phyloP scores from a whole-genome alignment of 176 grass and related monocot genomes.

The Luzula sylvatica region DNA sequence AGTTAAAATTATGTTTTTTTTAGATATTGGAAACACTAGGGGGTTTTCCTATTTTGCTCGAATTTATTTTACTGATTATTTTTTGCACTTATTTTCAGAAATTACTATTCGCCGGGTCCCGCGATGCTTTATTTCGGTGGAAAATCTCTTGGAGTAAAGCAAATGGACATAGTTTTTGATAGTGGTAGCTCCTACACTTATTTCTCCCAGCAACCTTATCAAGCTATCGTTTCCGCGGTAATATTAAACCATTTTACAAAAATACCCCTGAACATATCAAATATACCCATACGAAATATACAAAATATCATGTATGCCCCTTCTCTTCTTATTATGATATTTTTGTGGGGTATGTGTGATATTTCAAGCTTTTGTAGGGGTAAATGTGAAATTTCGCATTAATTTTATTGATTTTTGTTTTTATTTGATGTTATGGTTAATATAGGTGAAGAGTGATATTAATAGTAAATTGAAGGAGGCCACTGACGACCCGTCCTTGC shows the following conservation, averaged over 20 bases:
- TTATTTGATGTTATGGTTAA: background rate
- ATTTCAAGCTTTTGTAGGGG: too few relatives aligned
- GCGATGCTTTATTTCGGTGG: slow-evolving; percentile 47
- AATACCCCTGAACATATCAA: background rate
- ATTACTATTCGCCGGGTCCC: slow-evolving; percentile 84
- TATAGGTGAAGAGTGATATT: slow-evolving; percentile 59
- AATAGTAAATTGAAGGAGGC: slow-evolving; percentile 46
- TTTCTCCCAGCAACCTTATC: slow-evolving; percentile 52
- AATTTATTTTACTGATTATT: too few relatives aligned
- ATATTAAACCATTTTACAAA: slow-evolving; percentile 5
- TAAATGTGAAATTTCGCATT: slow-evolving; percentile 3
- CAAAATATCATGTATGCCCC: too few relatives aligned
- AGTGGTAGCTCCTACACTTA: slow-evolving; percentile 90
- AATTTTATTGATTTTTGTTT: background rate
- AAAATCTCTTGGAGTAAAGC: slow-evolving; percentile 39
- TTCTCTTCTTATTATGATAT: slow-evolving; percentile 7
- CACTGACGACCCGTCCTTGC: slow-evolving; percentile 36
- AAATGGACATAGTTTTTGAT: slow-evolving; percentile 80
- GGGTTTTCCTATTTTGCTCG: too few relatives aligned
- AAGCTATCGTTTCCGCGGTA: slow-evolving; percentile 80
- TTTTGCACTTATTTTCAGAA: slow-evolving; percentile 29
- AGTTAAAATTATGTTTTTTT: too few relatives aligned
- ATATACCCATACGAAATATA: background rate
- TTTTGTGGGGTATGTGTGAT: too few relatives aligned
- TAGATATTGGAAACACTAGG: too few relatives aligned